Conservation (phyloP, 2,329 filamentous ascomycete species). For the Aureobasidium sp. region DNA sequence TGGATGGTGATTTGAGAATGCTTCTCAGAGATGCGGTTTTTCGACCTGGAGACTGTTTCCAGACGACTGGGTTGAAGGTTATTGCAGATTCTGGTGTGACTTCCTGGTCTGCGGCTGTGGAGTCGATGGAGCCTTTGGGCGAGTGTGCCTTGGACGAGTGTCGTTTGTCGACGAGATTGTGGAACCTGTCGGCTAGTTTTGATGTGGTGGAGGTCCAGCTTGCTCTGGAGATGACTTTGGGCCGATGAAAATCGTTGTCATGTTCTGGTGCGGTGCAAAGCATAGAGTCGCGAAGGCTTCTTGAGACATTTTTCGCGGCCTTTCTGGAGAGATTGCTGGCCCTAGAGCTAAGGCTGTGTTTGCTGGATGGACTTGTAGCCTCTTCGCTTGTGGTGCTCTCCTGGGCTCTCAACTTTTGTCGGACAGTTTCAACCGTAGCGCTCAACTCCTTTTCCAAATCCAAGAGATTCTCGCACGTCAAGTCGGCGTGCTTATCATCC, state of each 20-base stretch:
- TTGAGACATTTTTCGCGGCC: background rate
- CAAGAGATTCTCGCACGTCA: background rate
- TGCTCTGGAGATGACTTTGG: background rate
- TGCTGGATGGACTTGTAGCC: background rate
- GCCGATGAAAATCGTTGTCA: no score
- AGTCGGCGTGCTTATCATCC: background rate
- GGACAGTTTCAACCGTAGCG: background rate
- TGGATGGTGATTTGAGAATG: no score
- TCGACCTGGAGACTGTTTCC: background rate
- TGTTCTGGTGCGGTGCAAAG: background rate
- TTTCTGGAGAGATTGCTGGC: background rate
- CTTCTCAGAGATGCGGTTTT: background rate
- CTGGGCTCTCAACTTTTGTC: background rate
- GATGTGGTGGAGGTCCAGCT: background rate
- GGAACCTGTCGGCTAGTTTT: background rate
- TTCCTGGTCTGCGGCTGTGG: background rate
- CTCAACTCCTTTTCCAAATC: background rate
- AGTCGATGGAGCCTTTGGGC: background rate
- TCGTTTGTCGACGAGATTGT: background rate
- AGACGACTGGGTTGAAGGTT: background rate
- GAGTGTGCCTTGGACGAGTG: background rate
- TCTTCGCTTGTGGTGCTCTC: background rate
- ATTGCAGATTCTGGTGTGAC: background rate
- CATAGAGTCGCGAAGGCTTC: background rate
- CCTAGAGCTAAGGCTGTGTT: background rate